A percentile compares a stretch with the other conserved stretches of the same genome.
Conservation (phyloP, 2,329 filamentous ascomycete genomes). For the Colletotrichum acutatum region DNA sequence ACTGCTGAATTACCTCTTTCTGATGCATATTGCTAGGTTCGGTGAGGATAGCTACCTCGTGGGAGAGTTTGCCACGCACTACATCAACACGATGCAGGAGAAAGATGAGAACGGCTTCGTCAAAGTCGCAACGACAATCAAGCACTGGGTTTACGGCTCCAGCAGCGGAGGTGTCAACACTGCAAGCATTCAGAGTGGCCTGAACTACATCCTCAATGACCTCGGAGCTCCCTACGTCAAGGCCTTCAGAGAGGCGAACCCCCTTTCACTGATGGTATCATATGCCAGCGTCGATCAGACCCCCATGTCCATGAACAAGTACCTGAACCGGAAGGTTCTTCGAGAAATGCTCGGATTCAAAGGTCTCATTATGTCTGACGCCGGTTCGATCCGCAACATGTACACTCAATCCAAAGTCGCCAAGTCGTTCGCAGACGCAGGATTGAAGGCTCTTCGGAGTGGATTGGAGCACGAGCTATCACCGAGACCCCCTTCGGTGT, state of each 20-base stretch:
- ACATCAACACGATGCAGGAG: conserved; percentile 49
- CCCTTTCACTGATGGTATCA: conserved; percentile 45
- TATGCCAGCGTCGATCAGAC: conserved; percentile 45
- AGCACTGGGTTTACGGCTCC: conserved; percentile 49
- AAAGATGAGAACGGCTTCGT: conserved; percentile 44
- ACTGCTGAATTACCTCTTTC: no score
- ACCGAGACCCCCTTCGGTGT: conserved; percentile 39
- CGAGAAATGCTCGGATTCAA: conserved; percentile 44
- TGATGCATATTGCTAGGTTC: conserved; percentile 36
- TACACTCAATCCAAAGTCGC: conserved; percentile 43
- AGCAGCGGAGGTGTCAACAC: conserved; percentile 46
- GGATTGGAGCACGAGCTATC: conserved; percentile 44
- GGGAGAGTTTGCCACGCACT: conserved; percentile 44
- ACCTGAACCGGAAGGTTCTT: conserved; percentile 43
- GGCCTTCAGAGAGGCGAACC: conserved; percentile 41
- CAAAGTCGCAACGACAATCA: conserved; percentile 49
- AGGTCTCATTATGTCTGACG: conserved; percentile 48
- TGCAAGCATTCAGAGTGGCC: conserved; percentile 45
- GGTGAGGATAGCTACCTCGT: conserved; percentile 47
- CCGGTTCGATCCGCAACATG: conserved; percentile 42
- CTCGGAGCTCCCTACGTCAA: conserved; percentile 44
- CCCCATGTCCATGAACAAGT: conserved; percentile 45
- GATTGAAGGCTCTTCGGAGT: conserved; percentile 40
- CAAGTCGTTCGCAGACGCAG: conserved; percentile 42
- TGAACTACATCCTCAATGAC: conserved; percentile 49